phyloP scores from a whole-genome alignment of 2,329 filamentous ascomycete species.

The Mycocentrospora acerina region DNA sequence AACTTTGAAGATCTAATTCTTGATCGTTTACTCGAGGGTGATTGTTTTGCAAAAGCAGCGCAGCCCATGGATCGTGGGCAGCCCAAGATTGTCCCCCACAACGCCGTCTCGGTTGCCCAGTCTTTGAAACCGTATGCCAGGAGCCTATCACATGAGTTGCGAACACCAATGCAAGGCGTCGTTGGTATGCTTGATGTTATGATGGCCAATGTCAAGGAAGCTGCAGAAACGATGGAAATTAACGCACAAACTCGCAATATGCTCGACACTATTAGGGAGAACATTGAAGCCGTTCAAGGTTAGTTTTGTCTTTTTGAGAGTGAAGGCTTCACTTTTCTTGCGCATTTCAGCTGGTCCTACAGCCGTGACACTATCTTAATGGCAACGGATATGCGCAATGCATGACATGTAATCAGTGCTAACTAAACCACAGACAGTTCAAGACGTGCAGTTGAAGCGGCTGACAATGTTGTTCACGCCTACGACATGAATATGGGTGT shows the following conservation, averaged over 20 bases:
- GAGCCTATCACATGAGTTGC: slow-evolving; percentile 69
- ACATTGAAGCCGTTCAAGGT: slow-evolving; percentile 72
- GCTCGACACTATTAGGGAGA: slow-evolving; percentile 64
- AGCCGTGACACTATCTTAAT: no score
- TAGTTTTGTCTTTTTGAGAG: slow-evolving; percentile 15
- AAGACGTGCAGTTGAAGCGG: slow-evolving; percentile 69
- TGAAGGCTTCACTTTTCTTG: no score
- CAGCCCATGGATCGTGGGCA: slow-evolving; percentile 21
- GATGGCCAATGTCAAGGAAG: slow-evolving; percentile 70
- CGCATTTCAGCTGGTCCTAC: no score
- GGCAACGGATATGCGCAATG: no score
- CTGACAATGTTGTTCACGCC: slow-evolving; percentile 74
- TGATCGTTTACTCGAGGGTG: slow-evolving; percentile 57
- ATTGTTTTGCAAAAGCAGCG: slow-evolving; percentile 43
- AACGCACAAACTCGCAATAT: slow-evolving; percentile 55
- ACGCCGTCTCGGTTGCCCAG: slow-evolving; percentile 60
- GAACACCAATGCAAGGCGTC: slow-evolving; percentile 75
- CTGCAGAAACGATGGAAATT: slow-evolving; percentile 57
- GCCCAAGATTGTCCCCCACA: slow-evolving; percentile 54
- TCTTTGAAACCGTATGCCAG: slow-evolving; percentile 72
- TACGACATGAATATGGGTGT: slow-evolving; percentile 76
- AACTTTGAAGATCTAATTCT: slow-evolving; percentile 68
- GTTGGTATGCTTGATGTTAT: slow-evolving; percentile 77
- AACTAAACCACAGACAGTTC: slow-evolving; percentile 59
- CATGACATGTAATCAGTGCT: slow-evolving; percentile 2